phyloP scores from a whole-genome alignment of 75 land plant species.

The Larix kaempferi region DNA sequence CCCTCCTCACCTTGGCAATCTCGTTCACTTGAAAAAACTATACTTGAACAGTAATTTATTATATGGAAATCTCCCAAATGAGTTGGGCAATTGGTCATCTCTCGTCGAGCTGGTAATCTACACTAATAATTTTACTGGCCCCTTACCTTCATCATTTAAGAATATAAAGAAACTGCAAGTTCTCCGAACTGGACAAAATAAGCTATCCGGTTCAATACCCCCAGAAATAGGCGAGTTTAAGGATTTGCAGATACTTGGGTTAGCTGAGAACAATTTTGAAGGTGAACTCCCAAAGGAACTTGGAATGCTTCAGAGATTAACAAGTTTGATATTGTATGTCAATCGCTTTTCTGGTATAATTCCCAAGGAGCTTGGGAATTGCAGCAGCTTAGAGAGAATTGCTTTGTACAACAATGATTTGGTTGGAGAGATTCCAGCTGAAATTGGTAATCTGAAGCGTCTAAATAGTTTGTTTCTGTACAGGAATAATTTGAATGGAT shows the following conservation, averaged over 20 bases:
- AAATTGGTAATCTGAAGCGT: constrained; percentile 43
- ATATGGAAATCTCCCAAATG: constrained; percentile 47
- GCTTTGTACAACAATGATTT: constrained; percentile 67
- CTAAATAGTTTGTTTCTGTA: constrained; percentile 46
- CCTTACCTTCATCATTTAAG: constrained; percentile 53
- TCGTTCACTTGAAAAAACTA: constrained; percentile 35
- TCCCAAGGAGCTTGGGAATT: constrained; percentile 67
- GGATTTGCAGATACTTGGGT: constrained; percentile 47
- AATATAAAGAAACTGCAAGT: constrained; percentile 35
- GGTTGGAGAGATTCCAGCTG: constrained; percentile 61
- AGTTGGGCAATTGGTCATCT: constrained; percentile 43
- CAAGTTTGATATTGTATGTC: constrained; percentile 40
- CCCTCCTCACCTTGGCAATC: constrained; percentile 29
- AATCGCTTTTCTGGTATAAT: constrained; percentile 61
- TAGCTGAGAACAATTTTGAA: constrained; percentile 60
- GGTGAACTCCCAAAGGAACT: constrained; percentile 66
- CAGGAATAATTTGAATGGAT: constrained; percentile 52
- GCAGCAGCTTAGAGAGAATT: constrained; percentile 43
- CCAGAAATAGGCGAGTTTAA: constrained; percentile 46
- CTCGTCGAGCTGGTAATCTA: constrained; percentile 34
- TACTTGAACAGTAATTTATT: constrained; percentile 60
- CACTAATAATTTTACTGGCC: constrained; percentile 57
- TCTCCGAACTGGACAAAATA: constrained; percentile 61
- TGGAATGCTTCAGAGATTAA: constrained; percentile 59
- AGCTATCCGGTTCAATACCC: constrained; percentile 64